Conservation (phyloP, 1,284 basidiomycete genomes). For the Moesziomyces antarcticus region DNA sequence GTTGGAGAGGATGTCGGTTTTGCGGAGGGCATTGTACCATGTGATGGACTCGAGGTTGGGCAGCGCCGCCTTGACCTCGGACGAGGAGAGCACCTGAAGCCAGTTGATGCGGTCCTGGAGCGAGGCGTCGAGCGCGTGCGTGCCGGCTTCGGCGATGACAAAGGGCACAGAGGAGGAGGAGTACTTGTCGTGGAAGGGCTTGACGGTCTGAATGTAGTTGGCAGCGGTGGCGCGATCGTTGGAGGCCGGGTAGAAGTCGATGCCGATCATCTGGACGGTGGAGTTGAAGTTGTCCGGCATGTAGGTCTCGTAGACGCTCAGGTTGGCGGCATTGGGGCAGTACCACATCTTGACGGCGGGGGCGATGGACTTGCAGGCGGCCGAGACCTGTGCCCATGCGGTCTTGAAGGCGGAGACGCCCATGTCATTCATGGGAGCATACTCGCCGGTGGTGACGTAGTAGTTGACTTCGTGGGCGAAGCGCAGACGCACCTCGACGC, state of each 20-base stretch:
- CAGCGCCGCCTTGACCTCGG: conserved; percentile 50
- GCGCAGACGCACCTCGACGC: conserved; percentile 68
- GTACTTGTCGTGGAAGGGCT: conserved; percentile 68
- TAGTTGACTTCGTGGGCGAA: conserved; percentile 67
- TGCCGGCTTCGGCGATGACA: conserved; percentile 68
- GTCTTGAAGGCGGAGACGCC: conserved; percentile 66
- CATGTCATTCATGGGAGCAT: conserved; percentile 30
- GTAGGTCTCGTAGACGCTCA: conserved; percentile 32
- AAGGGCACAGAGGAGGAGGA: conserved; percentile 52
- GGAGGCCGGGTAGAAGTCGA: conserved; percentile 64
- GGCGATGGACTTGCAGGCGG: conserved; percentile 57
- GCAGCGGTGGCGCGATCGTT: conserved; percentile 32
- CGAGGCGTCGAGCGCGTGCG: conserved; percentile 21
- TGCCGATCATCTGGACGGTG: conserved; percentile 61
- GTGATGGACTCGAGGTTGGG: conserved; percentile 62
- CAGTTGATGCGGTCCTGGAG: conserved; percentile 56
- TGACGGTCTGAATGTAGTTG: conserved; percentile 62
- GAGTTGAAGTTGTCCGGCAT: conserved; percentile 49
- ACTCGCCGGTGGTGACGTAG: conserved; percentile 39
- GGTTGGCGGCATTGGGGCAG: conserved; percentile 50
- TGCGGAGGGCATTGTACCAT: conserved; percentile 66
- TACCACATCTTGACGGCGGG: conserved; percentile 67
- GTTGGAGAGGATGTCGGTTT: conserved; percentile 38
- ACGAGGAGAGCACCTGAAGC: conserved; percentile 54
- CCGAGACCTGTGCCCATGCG: conserved; percentile 66